phyloP scores from a whole-genome alignment of 192 early-diverging fungal genomes.

The Coemansia sp. region DNA sequence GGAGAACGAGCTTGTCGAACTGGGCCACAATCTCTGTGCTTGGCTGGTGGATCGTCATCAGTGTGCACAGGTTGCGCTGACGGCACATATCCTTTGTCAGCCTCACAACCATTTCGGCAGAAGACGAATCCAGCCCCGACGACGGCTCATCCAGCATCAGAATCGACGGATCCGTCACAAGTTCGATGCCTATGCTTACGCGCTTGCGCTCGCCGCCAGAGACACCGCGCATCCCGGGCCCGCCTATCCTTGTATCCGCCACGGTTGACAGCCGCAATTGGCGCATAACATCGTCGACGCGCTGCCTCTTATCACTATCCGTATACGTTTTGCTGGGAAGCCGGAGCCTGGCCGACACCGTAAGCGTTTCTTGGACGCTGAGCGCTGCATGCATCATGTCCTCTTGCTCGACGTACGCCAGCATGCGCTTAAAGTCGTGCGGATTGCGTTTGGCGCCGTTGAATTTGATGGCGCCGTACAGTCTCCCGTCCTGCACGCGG shows the following conservation, averaged over 20 bases:
- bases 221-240: conserved; percentile 42
- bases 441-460: conserved; percentile 45
- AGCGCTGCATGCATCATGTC: conserved; percentile 55
- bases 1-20: conserved; percentile 71
- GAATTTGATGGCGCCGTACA: conserved; percentile 57
- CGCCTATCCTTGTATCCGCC: conserved; percentile 55
- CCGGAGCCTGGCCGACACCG: conserved; percentile 67
- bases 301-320: conserved; percentile 44
- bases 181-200: conserved; percentile 40
- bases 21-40: conserved; percentile 67
- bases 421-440: conserved; percentile 47
- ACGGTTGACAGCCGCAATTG: conserved; percentile 63
- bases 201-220: conserved; percentile 28
- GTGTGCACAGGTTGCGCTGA: conserved; percentile 62
- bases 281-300: conserved; percentile 63
- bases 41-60: conserved; percentile 57
- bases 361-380: conserved; percentile 76
- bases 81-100: conserved; percentile 59
- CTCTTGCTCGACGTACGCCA: conserved; percentile 55
- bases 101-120: conserved; percentile 59
- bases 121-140: conserved; percentile 68
- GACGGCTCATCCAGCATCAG: conserved; percentile 58
- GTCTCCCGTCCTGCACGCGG: conserved; percentile 58
- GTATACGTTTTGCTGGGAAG: conserved; percentile 59
- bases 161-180: conserved; percentile 57